phyloP scores from a whole-genome alignment of 2,329 filamentous ascomycete species.

The Raffaelea arxii region DNA sequence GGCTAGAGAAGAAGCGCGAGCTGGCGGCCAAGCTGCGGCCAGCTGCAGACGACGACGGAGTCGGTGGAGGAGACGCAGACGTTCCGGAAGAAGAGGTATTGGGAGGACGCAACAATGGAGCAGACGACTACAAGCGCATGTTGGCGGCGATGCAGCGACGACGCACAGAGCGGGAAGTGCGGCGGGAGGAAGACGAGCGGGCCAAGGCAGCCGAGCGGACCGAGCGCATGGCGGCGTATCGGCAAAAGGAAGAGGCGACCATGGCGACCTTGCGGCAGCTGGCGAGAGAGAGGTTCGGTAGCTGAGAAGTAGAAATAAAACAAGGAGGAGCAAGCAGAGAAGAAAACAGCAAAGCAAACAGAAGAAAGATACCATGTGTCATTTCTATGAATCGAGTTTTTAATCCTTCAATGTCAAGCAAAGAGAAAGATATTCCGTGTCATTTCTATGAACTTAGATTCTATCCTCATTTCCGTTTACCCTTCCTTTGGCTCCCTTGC shows the following conservation, averaged over 20 bases:
- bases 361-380: too few relatives aligned
- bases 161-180: slow-evolving; percentile 43
- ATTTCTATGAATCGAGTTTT: too few relatives aligned
- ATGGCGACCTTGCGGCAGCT: slow-evolving; percentile 3
- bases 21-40: slow-evolving; percentile 62
- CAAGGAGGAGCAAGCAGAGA: too few relatives aligned
- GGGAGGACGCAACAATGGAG: slow-evolving; percentile 58
- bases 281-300: slow-evolving; percentile 8
- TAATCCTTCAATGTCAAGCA: too few relatives aligned
- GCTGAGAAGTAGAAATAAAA: background rate
- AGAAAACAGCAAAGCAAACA: too few relatives aligned
- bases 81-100: slow-evolving; percentile 75
- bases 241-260: slow-evolving; percentile 5
- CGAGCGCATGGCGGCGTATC: slow-evolving; percentile 6
- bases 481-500: too few relatives aligned
- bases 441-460: too few relatives aligned
- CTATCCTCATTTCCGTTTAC: too few relatives aligned
- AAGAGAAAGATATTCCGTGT: too few relatives aligned
- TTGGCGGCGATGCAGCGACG: slow-evolving; percentile 57
- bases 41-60: slow-evolving; percentile 52
- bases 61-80: too few relatives aligned
- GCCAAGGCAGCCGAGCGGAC: slow-evolving; percentile 4
- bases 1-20: slow-evolving; percentile 75
- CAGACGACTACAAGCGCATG: slow-evolving; percentile 57
- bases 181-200: slow-evolving; percentile 8